Evolutionary conservation across 75 land plant species (phyloP).

Genomic region (Sequoia sempervirens): DNA sequence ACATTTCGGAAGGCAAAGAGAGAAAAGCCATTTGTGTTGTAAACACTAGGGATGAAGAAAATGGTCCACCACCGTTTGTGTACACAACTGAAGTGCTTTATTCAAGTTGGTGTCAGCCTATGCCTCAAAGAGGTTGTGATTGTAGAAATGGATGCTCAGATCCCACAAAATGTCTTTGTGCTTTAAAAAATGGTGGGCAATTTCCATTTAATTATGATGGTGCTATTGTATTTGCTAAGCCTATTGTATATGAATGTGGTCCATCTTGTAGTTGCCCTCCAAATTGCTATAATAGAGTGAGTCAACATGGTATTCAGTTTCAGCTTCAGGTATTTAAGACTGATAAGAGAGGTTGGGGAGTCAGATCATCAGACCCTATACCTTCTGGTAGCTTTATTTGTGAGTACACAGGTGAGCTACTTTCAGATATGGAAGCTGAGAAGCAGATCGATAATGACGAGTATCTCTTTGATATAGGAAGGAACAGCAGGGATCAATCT

Average conservation of each 20-base stretch:
- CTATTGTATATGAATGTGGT: conserved; percentile 19
- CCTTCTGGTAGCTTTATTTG: conserved; percentile 12
- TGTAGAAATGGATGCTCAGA: conserved; percentile 14
- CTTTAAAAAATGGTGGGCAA: conserved; percentile 11
- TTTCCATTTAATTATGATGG: conserved; percentile 19
- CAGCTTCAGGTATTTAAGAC: conserved; percentile 22
- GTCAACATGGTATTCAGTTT: conserved; percentile 7
- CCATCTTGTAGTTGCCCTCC: conserved; percentile 9
- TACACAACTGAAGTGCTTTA: conserved; percentile 8
- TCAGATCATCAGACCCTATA: conserved; percentile 16
- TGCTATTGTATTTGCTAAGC: conserved; percentile 4
- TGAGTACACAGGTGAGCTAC: conserved; percentile 21
- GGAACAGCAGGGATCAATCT: conserved; percentile 28
- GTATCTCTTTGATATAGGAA: conserved; percentile 19
- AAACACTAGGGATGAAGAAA: conserved; percentile 11
- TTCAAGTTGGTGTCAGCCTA: conserved; percentile 6
- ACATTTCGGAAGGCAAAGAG: conserved; percentile 20
- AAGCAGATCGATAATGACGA: conserved; percentile 9
- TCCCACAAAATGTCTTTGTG: conserved; percentile 8
- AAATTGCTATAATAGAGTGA: conserved; percentile 7
- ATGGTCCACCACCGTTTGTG: neutral
- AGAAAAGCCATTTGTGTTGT: conserved; percentile 15
- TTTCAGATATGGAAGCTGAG: conserved; percentile 20
- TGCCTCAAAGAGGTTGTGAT: conserved; percentile 13
- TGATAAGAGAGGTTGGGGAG: conserved; percentile 24